These are phyloP conservation scores for Nitzschia inconspicua DNA, from an alignment of 108 stramenopile genomes.

Conservation along the genomic window DNA sequence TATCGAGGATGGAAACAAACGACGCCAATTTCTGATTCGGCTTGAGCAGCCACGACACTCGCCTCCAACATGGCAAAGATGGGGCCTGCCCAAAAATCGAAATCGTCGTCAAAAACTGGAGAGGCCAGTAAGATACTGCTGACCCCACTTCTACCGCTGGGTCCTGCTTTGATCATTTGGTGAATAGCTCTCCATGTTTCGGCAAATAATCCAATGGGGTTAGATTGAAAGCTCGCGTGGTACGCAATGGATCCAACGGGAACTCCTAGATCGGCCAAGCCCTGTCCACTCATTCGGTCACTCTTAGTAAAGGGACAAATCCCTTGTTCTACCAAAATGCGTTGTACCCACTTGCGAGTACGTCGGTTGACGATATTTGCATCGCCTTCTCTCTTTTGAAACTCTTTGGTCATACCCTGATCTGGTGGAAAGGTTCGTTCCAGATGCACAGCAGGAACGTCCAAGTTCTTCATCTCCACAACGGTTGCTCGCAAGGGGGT, in stretches of 20 bases:
- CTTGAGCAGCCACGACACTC: constrained; percentile 60
- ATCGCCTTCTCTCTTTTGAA: neutral
- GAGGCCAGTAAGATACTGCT: constrained; percentile 76
- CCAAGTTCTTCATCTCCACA: neutral
- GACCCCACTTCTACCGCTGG: constrained; percentile 50
- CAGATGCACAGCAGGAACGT: neutral
- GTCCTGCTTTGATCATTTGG: constrained; percentile 67
- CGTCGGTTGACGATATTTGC: constrained; percentile 41
- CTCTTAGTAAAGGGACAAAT: constrained; percentile 83
- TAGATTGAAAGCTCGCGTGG: constrained; percentile 36
- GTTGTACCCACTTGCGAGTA: constrained; percentile 71
- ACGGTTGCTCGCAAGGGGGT: constrained; percentile 7
- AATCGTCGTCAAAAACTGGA: constrained; percentile 68
- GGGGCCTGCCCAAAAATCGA: constrained; percentile 70
- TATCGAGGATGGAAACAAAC: constrained; percentile 85
- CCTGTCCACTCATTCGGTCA: constrained; percentile 62
- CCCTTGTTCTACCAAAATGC: constrained; percentile 60
- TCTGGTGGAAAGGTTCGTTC: neutral
- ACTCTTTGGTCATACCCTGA: no score
- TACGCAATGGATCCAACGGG: constrained; percentile 69
- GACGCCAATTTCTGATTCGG: constrained; percentile 62
- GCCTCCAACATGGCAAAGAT: constrained; percentile 80
- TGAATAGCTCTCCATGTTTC: constrained; percentile 63
- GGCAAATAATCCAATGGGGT: constrained; percentile 56
- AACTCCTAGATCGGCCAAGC: constrained; percentile 59